Conservation (phyloP, 768 basidiomycete genomes). For the Sporobolomyces phaffii region DNA sequence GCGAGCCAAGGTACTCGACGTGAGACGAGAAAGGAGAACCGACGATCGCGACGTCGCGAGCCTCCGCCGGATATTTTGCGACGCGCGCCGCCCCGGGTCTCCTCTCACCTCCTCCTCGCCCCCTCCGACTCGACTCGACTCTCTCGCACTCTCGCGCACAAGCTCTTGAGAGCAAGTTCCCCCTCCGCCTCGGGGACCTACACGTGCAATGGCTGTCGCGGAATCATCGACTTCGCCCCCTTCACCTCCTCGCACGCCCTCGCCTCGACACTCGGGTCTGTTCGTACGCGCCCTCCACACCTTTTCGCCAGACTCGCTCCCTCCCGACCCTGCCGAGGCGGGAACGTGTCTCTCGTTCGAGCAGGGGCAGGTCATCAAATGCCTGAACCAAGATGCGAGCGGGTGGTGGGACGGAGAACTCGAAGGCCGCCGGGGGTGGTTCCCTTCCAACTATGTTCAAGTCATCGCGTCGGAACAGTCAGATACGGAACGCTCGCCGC, state of each 20-base stretch:
- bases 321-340: not conserved
- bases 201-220: too few species aligned
- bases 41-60: too few species aligned
- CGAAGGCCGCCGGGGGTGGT: constrained; percentile 75
- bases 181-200: too few species aligned
- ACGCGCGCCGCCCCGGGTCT: too few species aligned
- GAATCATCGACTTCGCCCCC: not conserved
- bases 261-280: not conserved
- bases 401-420: constrained; percentile 99
- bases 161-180: too few species aligned
- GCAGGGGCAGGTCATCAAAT: constrained; percentile 83
- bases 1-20: too few species aligned
- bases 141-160: too few species aligned
- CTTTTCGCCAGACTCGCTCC: constrained; percentile 8
- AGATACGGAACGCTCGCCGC: not conserved
- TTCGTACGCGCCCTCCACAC: constrained; percentile 30
- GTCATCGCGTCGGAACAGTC: constrained; percentile 28
- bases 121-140: too few species aligned
- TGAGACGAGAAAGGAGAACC: too few species aligned
- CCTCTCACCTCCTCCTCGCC: too few species aligned
- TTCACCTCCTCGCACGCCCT: not conserved
- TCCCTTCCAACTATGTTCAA: constrained; percentile 84
- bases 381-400: constrained; percentile 74
- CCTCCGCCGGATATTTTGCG: too few species aligned
- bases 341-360: constrained; percentile 70